These are phyloP conservation scores for Plasmodium fragile DNA, from an alignment of 169 alveolate species.

Conservation along the genomic window DNA sequence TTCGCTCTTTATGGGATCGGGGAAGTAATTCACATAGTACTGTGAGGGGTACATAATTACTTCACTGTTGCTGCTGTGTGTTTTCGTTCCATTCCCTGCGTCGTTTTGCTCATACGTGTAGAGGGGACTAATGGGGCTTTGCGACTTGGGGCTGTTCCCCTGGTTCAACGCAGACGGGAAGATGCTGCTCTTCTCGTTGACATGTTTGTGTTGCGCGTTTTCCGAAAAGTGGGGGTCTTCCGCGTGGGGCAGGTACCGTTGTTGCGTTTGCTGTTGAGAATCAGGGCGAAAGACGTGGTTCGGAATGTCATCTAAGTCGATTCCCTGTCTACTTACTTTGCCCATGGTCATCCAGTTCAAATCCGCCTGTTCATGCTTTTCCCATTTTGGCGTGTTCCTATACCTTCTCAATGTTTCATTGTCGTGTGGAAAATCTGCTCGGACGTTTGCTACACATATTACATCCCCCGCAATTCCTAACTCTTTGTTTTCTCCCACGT, in stretches of 20 bases:
- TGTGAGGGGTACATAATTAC: not conserved
- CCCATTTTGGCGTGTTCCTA: not conserved
- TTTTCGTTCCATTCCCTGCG: not conserved
- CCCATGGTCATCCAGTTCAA: not conserved
- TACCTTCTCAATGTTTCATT: not conserved
- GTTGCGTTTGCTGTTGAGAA: not conserved
- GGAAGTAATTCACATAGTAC: not conserved
- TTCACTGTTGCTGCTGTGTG: not conserved
- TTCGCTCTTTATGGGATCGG: conserved; percentile 1
- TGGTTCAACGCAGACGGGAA: not conserved
- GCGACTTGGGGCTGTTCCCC: not conserved
- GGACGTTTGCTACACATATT: not conserved
- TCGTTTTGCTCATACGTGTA: conserved; percentile 6
- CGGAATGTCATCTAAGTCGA: not conserved
- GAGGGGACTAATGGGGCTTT: not conserved
- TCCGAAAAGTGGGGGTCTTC: not conserved
- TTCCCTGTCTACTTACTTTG: not conserved
- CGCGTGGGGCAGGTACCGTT: not conserved
- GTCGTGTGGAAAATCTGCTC: not conserved
- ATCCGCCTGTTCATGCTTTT: conserved; percentile 13
- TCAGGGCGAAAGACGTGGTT: not conserved
- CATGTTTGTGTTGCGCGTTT: not conserved
- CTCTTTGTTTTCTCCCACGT: not conserved
- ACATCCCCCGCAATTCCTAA: not conserved
- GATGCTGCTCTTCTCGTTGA: not conserved